A percentile compares a stretch with the other conserved stretches of the same genome.
Conservation (phyloP, 2,329 filamentous ascomycete genomes). For the Fusarium xylarioides region DNA sequence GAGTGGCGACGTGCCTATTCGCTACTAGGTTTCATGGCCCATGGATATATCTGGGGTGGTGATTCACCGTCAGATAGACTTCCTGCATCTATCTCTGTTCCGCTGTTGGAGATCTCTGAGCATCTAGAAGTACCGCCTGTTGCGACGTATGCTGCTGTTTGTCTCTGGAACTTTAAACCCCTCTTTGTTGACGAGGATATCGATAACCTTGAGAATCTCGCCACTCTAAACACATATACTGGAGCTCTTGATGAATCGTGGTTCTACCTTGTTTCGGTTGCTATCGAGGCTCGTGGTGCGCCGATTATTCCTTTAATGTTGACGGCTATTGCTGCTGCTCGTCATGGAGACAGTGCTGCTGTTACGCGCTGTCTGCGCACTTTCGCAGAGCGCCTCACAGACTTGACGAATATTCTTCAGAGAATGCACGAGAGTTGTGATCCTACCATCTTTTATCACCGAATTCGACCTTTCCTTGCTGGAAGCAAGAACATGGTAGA, state of each 20-base stretch:
- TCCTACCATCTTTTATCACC: conserved; percentile 92
- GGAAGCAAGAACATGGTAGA: conserved; percentile 98
- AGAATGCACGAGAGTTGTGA: conserved; percentile 97
- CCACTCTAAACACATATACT: conserved; percentile 89
- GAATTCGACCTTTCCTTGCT: conserved; percentile 94
- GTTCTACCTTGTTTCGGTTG: conserved; percentile 97
- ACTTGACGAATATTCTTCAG: conserved; percentile 79
- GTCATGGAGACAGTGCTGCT: conserved; percentile 71
- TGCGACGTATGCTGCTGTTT: conserved; percentile 90
- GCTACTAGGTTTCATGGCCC: conserved; percentile 87
- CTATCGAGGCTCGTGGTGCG: conserved; percentile 91
- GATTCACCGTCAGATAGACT: conserved; percentile 81
- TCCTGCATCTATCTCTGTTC: conserved; percentile 83
- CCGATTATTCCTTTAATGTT: conserved; percentile 91
- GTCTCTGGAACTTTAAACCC: conserved; percentile 96
- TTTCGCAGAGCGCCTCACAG: conserved; percentile 89
- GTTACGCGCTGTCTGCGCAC: conserved; percentile 80
- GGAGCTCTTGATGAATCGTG: conserved; percentile 96
- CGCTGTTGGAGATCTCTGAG: conserved; percentile 78
- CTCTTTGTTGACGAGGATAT: conserved; percentile 85
- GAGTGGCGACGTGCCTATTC: conserved; percentile 97
- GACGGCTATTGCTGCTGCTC: conserved; percentile 82
- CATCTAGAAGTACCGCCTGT: conserved; percentile 89
- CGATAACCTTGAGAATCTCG: conserved; percentile 86
- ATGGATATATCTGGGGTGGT: conserved; percentile 97